Evolutionary conservation across 2,329 filamentous ascomycete species (phyloP), one percentile per base, ranked within the genome.

Genomic region (Sclerotinia borealis): DNA sequence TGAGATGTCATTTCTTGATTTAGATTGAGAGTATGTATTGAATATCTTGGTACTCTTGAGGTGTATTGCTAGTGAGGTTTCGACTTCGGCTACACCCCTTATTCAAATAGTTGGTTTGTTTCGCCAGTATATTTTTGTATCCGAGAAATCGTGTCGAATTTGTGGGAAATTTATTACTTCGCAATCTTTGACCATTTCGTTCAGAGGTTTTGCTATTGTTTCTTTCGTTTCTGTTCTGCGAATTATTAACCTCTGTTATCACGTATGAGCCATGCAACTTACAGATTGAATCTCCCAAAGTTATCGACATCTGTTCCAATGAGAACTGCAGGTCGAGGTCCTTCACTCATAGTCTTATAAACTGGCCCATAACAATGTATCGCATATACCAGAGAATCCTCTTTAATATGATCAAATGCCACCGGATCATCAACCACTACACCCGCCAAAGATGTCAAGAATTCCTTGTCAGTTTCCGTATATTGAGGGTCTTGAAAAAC

Each of bases 351-450:
- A 19, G 68, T 36, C 31, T 69, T 66, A 48, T 75, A 75, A 6
- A 75, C 63, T 17, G 67, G 49, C 10, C 66, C 67, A 63, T 75
- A 75, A 61, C 74, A 75, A 64, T 75, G 74, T 37, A 75, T 72
- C 1, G 72, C 74, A 65, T 74, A 75, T 1, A 74, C 72, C 50
- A 75, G 56, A 36, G 66, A 72, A 19, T 65, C 64, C 15, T 66
- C 66, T 15, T 55, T 63, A 22, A 75, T 68, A 9, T 67, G 31
- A 3, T 51, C 39, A 43, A 72, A 74, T 25, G 70, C 74, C 6
- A 65, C 60, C n/a, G 74, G 74, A 45, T 72, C 68, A 11, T 72
- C 64, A 5, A 72, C 65, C 1, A 74, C 67, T 10, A 49, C 65
- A 34, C 70, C 72, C 8, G 68, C 70, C 10, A 73, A 65, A 10